These are phyloP conservation scores for Chytriomyces confervae DNA, from an alignment of 192 early-diverging fungal species.

Conservation along the genomic window DNA sequence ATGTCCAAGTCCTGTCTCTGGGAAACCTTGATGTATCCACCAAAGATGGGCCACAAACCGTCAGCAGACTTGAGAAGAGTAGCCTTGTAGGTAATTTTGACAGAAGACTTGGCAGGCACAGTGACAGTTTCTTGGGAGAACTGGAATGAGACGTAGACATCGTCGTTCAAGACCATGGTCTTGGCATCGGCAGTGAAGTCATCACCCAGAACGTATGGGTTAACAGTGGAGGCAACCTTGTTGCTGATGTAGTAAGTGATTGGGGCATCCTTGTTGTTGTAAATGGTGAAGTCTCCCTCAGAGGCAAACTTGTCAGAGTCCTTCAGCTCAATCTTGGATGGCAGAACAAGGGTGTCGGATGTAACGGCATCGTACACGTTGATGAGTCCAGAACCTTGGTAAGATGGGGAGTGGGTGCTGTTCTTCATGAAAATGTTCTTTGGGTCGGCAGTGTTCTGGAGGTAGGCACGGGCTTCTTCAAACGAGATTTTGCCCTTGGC, in stretches of 20 bases:
- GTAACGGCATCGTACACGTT: conserved; percentile 68
- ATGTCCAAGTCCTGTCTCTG: neutral
- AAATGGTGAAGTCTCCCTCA: conserved; percentile 32
- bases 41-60: neutral
- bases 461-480: conserved; percentile 37
- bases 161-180: conserved; percentile 23
- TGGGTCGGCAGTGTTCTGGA: conserved; percentile 62
- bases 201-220: conserved; percentile 15
- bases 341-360: conserved; percentile 56
- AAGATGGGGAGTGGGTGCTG: conserved; percentile 62
- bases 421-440: conserved; percentile 42
- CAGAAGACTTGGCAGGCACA: conserved; percentile 38
- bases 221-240: conserved; percentile 33
- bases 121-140: conserved; percentile 14
- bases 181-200: conserved; percentile 33
- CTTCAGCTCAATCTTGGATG: conserved; percentile 48
- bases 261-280: conserved; percentile 29
- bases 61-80: neutral
- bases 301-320: conserved; percentile 38
- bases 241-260: conserved; percentile 36
- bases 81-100: conserved; percentile 29
- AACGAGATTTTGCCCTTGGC: conserved; percentile 41
- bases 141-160: conserved; percentile 1
- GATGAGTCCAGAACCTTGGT: conserved; percentile 78
- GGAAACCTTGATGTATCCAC: neutral